Evolutionary conservation across 1,139 yeast species (phyloP).

Genomic region (Yamadazyma oceani): DNA sequence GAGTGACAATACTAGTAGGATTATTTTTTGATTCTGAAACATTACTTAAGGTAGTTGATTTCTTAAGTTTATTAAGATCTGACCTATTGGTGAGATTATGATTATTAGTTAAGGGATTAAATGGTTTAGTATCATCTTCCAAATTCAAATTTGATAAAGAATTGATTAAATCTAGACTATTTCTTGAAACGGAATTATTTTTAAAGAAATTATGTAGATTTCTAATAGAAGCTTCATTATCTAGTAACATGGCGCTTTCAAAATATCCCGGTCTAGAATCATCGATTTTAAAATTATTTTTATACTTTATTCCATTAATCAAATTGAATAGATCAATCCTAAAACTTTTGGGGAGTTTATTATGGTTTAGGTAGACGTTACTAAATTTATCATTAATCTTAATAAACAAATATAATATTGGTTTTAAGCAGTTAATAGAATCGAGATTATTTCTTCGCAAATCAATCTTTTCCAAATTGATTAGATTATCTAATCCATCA

Average conservation of each 20-base stretch:
- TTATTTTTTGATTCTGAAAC: constrained; percentile 34
- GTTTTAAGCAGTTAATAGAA: constrained; percentile 28
- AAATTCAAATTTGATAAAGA: constrained; percentile 15
- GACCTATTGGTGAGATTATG: constrained; percentile 26
- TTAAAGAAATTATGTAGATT: constrained; percentile 45
- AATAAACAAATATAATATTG: constrained; percentile 38
- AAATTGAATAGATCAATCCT: constrained; percentile 56
- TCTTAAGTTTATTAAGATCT: constrained; percentile 18
- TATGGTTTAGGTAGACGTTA: constrained; percentile 42
- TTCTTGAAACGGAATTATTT: constrained; percentile 13
- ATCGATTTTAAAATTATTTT: constrained; percentile 51
- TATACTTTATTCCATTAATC: constrained; percentile 52
- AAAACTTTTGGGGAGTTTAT: constrained; percentile 48
- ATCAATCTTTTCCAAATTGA: constrained; percentile 53
- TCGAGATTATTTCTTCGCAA: constrained; percentile 53
- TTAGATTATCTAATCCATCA: constrained; percentile 50
- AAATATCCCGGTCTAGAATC: constrained; percentile 66
- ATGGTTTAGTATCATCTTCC: constrained; percentile 17
- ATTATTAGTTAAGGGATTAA: constrained; percentile 30
- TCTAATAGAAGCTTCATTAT: constrained; percentile 46
- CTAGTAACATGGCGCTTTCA: constrained; percentile 55
- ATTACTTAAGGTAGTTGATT: constrained; percentile 33
- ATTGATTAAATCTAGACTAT: constrained; percentile 13
- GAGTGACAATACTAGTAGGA: constrained; percentile 46
- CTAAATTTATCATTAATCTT: constrained; percentile 27